Percentiles rank a stretch among this genome's conserved stretches.
Evolutionary conservation across 1,284 basidiomycete species (phyloP).

Genomic region (Macrocystidia cucumis): DNA sequence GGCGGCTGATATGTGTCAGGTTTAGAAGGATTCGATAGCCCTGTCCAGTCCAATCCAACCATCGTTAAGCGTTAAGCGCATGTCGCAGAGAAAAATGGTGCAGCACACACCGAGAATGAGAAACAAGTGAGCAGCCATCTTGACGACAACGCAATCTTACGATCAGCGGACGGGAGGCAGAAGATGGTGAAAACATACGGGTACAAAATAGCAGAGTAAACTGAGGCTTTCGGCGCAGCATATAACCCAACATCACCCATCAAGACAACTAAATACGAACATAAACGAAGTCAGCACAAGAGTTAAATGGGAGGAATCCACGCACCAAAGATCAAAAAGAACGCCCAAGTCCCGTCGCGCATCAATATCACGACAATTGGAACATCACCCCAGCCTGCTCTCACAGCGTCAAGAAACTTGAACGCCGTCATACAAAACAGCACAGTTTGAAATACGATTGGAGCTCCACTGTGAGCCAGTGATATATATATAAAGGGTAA

Average conservation of each 20-base stretch:
- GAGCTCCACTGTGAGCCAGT: slow-evolving; percentile 13
- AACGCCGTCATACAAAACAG: slow-evolving; percentile 25
- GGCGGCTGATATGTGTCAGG: slow-evolving; percentile 19
- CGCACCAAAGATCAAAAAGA: slow-evolving; percentile 24
- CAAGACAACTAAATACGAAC: slow-evolving; percentile 15
- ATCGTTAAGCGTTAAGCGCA: neutral
- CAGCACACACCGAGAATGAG: slow-evolving; percentile 19
- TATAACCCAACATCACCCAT: slow-evolving; percentile 19
- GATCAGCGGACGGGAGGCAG: neutral
- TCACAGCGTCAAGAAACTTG: slow-evolving; percentile 22
- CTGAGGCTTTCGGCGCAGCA: slow-evolving; percentile 14
- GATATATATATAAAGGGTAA: neutral
- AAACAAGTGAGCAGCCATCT: slow-evolving; percentile 23
- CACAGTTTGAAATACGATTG: slow-evolving; percentile 23
- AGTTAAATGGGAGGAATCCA: slow-evolving; percentile 1
- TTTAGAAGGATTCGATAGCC: slow-evolving; percentile 28
- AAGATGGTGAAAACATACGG: slow-evolving; percentile 13
- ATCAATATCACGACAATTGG: slow-evolving; percentile 25
- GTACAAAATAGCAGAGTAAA: slow-evolving; percentile 21
- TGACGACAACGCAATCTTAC: slow-evolving; percentile 6
- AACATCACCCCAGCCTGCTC: slow-evolving; percentile 20
- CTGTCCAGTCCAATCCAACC: slow-evolving; percentile 10
- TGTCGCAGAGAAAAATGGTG: slow-evolving; percentile 7
- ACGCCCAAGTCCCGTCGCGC: slow-evolving; percentile 37
- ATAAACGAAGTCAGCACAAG: neutral